Conservation (phyloP, 2,329 filamentous ascomycete genomes). For the Scytalidium sp. region DNA sequence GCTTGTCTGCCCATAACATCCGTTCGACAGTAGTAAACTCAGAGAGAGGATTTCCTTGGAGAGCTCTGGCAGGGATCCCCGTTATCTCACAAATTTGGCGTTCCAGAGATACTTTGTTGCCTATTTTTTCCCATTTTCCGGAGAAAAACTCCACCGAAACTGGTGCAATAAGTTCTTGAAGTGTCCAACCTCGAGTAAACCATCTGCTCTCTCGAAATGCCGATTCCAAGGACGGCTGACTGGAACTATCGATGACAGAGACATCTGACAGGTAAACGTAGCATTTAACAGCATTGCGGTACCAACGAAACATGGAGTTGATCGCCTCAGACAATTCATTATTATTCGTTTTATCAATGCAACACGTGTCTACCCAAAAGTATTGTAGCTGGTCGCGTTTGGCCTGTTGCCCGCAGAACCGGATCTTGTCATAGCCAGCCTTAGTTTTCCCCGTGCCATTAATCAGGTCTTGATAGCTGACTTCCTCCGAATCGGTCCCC, state of each 20-base stretch:
- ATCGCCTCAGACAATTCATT: no score
- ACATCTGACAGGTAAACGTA: constrained; percentile 10
- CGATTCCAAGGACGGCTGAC: not conserved
- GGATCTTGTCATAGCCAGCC: constrained; percentile 11
- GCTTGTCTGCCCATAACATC: constrained; percentile 36
- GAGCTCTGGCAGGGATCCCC: constrained; percentile 2
- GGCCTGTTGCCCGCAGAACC: constrained; percentile 2
- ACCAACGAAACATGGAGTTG: constrained; percentile 8
- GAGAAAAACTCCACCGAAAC: constrained; percentile 1
- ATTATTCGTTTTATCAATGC: no score
- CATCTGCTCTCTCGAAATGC: not conserved
- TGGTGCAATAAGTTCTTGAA: constrained; percentile 1
- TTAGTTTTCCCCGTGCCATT: constrained; percentile 6
- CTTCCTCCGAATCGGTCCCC: constrained; percentile 10
- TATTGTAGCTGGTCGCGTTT: not conserved
- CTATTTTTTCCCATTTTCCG: not conserved
- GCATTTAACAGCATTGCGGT: constrained; percentile 5
- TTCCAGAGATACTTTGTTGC: not conserved
- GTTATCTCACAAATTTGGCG: constrained; percentile 4
- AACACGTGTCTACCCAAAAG: no score
- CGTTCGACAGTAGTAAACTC: not conserved
- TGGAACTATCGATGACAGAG: not conserved
- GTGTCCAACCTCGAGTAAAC: no score
- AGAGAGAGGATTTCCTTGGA: constrained; percentile 1
- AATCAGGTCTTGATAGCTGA: constrained; percentile 13